These are phyloP conservation scores for Globisporangium cederbergense DNA, from an alignment of 352 stramenopile genomes.

Conservation along the genomic window DNA sequence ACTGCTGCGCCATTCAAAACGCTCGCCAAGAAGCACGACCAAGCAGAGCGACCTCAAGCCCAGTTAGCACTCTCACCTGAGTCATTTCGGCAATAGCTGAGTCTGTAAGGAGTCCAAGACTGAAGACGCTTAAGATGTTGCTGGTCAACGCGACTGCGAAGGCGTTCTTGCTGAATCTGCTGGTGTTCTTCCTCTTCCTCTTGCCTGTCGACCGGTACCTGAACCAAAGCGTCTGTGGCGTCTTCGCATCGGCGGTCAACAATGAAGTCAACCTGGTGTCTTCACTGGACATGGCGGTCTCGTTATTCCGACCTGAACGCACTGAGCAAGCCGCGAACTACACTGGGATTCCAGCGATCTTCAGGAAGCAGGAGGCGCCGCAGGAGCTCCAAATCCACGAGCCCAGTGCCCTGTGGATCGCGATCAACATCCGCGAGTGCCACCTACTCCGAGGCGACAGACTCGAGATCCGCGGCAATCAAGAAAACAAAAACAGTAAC, in stretches of 20 bases:
- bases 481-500: not conserved
- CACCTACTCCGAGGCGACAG: slow-evolving; percentile 26
- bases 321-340: not conserved
- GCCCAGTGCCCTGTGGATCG: slow-evolving; percentile 22
- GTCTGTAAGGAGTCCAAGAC: no score
- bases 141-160: not conserved
- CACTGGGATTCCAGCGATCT: slow-evolving; percentile 9
- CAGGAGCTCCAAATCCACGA: slow-evolving; percentile 20
- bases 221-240: not conserved
- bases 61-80: no score
- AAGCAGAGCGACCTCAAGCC: no score
- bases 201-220: not conserved
- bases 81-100: not conserved
- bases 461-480: slow-evolving; percentile 17
- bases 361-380: slow-evolving; percentile 19
- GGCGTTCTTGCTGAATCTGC: not conserved
- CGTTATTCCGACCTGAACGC: not conserved
- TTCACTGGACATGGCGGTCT: not conserved
- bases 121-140: not conserved
- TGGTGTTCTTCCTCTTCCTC: slow-evolving; percentile 6
- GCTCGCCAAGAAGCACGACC: no score
- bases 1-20: no score
- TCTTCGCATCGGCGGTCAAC: not conserved
- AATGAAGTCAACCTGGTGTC: not conserved
- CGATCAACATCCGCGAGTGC: slow-evolving; percentile 21